These are phyloP conservation scores for Clonostachys sp. DNA, from an alignment of 2,329 filamentous ascomycete species.

Conservation along the genomic window DNA sequence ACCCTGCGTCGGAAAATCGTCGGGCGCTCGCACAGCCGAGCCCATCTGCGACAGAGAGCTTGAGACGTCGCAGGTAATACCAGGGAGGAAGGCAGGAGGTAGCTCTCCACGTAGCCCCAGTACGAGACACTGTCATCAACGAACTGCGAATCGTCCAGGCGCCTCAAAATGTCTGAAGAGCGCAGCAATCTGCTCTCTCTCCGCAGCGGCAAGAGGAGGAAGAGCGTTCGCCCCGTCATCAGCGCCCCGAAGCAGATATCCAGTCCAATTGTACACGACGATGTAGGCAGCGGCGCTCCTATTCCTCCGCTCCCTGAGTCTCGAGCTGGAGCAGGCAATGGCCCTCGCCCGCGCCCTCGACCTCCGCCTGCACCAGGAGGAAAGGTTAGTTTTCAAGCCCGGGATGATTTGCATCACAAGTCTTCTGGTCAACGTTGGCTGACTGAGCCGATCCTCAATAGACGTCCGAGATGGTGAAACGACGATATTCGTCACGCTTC, in stretches of 20 bases:
- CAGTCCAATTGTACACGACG: conserved; percentile 51
- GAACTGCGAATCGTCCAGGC: neutral
- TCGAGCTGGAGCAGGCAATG: conserved; percentile 10
- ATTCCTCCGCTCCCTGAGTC: conserved; percentile 8
- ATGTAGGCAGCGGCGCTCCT: conserved; percentile 6
- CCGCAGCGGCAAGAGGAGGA: conserved; percentile 58
- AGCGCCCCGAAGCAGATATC: conserved; percentile 62
- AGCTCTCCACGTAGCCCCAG: no score
- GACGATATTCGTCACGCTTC: conserved; percentile 90
- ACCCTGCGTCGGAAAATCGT: no score
- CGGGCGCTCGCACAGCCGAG: no score
- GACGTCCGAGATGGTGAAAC: conserved; percentile 84
- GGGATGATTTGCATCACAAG: neutral
- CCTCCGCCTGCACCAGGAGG: conserved; percentile 48
- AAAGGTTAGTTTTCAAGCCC: conserved; percentile 36
- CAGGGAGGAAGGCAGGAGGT: no score
- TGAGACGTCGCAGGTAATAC: no score
- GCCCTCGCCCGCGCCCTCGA: conserved; percentile 34
- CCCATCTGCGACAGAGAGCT: no score
- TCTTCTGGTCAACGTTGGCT: neutral
- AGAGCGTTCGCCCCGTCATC: conserved; percentile 54
- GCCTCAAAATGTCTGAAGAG: conserved; percentile 54
- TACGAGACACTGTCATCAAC: no score
- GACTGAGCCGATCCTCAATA: conserved; percentile 13
- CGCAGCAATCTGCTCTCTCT: conserved; percentile 55